Base-by-base conservation (phyloP, 192 early-diverging fungal genomes). In the Backusella psychrophila region DNA sequence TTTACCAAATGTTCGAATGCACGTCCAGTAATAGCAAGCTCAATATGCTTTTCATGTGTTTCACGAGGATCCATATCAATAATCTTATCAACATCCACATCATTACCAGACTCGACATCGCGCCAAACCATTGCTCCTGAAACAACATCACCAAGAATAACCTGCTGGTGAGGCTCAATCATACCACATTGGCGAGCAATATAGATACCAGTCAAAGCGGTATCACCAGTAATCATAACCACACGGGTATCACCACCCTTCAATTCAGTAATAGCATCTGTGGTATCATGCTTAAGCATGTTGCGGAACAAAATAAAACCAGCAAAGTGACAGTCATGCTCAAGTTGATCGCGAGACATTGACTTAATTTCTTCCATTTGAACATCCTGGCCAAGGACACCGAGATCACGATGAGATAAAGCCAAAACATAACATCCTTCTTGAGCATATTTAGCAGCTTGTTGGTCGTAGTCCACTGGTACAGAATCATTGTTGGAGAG, bases 191-290 rank as follows among this genome's bases (percentile, higher is more conserved):
- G 79, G 33, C 88, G 87, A 31, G 90, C 92, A 77, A 95, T 90
- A 70, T 87, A 93, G 12, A 92, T 85, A 35, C 88, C 93, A 8
- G 93, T 95, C 44, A 90, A 83, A 9, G 89, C 91, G 5, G 91
- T 91, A 81, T 95, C 94, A 56, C 94, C 94, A 1, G 94, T 94
- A 67, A 95, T 90, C 94, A 95, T 95, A 12, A 95, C 91, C 0
- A 87, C 86, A 23, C 94, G 87, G 9, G 87, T 88, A 38, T 86
- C 90, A 17, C 92, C 94, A 14, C 73, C 81, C 56, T 91, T 85
- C 36, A 96, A 85, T 69, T 91, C 87, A 14, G 85, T 78, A 46
- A 96, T 88, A 14, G 92, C 91, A 14, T 85, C 85, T 3, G 77
- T 72, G 0, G 94, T 94, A 80, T 94, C 92, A 6, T 80, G 78